Percentiles rank a stretch among this genome's conserved stretches.
Conservation (phyloP, 371 early-diverging fungal genomes). For the Mucor velutinosus region DNA sequence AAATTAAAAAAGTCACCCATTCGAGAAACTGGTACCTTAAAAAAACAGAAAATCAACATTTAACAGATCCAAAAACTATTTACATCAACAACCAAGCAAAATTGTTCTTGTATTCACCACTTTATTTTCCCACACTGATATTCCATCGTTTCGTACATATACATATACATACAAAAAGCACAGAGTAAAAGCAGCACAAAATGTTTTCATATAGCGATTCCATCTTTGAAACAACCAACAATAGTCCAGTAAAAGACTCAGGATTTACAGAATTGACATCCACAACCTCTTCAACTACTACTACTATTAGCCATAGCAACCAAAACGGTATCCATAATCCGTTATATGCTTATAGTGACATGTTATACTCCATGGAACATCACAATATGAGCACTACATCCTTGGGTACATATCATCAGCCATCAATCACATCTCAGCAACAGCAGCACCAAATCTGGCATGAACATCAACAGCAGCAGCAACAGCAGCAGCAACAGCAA, state of each 20-base stretch:
- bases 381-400: not conserved
- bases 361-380: constrained; percentile 7
- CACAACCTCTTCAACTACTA: not conserved
- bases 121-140: not conserved
- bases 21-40: not conserved
- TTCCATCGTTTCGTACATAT: not conserved
- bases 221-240: constrained; percentile 6
- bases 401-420: not conserved
- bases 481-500: not conserved
- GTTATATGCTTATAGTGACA: constrained; percentile 10
- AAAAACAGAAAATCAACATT: not conserved
- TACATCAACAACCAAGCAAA: not conserved
- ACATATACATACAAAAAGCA: not conserved
- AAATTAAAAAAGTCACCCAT: constrained; percentile 4
- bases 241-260: constrained; percentile 8
- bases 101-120: not conserved
- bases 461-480: not conserved
- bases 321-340: not conserved
- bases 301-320: not conserved
- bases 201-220: constrained; percentile 23
- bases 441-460: not conserved
- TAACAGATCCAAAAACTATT: not conserved
- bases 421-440: not conserved
- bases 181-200: not conserved
- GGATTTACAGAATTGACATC: not conserved